Base-by-base conservation (phyloP, 129 eudicot genomes). In the Pseudognaphalium luteoalbum region DNA sequence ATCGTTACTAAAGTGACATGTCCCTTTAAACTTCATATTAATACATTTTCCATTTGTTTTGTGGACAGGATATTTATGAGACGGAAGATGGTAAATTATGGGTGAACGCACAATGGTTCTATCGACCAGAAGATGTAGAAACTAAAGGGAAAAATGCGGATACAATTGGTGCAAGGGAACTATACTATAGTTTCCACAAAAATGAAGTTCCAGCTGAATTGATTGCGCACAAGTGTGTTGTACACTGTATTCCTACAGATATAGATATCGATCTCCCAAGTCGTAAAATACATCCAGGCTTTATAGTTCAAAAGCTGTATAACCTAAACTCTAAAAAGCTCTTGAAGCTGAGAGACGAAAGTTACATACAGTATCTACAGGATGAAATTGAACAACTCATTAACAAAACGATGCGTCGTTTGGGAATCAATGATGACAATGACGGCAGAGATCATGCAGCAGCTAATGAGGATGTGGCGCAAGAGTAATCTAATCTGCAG, bases 91-190 rank as follows among this genome's bases (percentile, higher is more conserved):
- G 89, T 58, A 54, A n/a, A 30, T 60, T 92, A 82, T 82, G 78
- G 91, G 79, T 92, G 17, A 80, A 78, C 28, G 93, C 89, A 4
- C 96, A 92, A 78, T 92, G 96, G 96, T 89, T 92, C 80, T 92
- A 92, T 71, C 91, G 96, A 28, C 97, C 97, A 4, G 96, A 92
- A 75, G 97, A 92, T 73, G 96, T 92, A 51, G 85, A 78, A 30
- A 86, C 50, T 52, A 82, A 70, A 82, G 91, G 91, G 37, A 92
- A 88, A 78, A 84, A 81, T 56, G 84, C 88, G 89, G 61, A 61
- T 25, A 20, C 66, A 61, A 61, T 22, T 61, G 66, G 34, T 22
- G 34, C 66, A 61, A 22, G 66, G 32, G 66, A 61, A 61, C 66
- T 61, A 21, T 61, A 20, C 66, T 61, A 61, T 28, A 61, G 33